phyloP scores from a whole-genome alignment of 805 yeast genomes.

The Clavispora fructus region DNA sequence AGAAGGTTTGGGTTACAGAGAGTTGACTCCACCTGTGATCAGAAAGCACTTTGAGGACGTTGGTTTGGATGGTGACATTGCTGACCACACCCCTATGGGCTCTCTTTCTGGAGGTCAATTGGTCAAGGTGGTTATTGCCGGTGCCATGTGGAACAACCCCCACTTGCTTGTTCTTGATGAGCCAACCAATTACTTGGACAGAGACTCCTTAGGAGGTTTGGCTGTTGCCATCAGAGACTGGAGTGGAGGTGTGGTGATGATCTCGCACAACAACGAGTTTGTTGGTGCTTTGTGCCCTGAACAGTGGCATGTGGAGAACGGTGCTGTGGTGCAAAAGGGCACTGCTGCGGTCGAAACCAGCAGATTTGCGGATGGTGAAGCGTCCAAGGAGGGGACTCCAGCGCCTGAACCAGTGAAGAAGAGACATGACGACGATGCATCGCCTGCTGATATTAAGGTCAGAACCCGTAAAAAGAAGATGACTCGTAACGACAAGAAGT shows the following conservation, averaged over 20 bases:
- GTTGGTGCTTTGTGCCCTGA: slow-evolving; percentile 98
- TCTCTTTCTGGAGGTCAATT: slow-evolving; percentile 96
- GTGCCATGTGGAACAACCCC: slow-evolving; percentile 99
- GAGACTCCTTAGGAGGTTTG: slow-evolving; percentile 96
- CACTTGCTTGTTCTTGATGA: slow-evolving; percentile 94
- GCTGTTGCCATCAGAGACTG: slow-evolving; percentile 98
- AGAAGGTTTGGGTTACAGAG: slow-evolving; percentile 48
- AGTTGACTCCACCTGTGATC: slow-evolving; percentile 79
- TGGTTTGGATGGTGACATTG: slow-evolving; percentile 96
- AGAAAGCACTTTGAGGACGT: slow-evolving; percentile 96
- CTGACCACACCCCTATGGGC: slow-evolving; percentile 96
- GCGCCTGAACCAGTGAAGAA: slow-evolving; percentile 28
- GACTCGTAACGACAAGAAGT: slow-evolving; percentile 94
- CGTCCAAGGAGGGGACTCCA: slow-evolving; percentile 40
- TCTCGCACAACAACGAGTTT: slow-evolving; percentile 94
- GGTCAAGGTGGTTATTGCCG: slow-evolving; percentile 97
- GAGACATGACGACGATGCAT: slow-evolving; percentile 69
- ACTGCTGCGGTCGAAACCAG: slow-evolving; percentile 66
- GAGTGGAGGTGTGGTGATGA: slow-evolving; percentile 98
- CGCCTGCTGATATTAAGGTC: slow-evolving; percentile 94
- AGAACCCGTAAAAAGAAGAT: slow-evolving; percentile 91
- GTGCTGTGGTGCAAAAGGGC: slow-evolving; percentile 81
- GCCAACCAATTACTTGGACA: slow-evolving; percentile 96
- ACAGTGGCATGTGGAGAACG: slow-evolving; percentile 96
- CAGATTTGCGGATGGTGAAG: slow-evolving; percentile 78